Evolutionary conservation across 768 basidiomycete genomes (phyloP).

Genomic region (Lentinula guzmanii): DNA sequence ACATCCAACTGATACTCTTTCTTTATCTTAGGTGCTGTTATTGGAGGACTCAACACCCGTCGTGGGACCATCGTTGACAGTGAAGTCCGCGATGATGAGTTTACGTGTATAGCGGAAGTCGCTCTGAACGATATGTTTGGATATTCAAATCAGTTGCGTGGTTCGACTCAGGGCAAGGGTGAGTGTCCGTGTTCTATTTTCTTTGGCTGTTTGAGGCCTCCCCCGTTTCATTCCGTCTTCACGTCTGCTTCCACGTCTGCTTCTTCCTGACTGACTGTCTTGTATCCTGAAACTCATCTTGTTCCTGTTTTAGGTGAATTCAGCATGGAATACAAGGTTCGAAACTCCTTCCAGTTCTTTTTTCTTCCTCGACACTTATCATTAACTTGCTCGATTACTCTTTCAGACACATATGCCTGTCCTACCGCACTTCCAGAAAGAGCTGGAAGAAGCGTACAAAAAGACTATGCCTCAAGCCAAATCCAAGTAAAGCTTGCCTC

Average conservation of each 20-base stretch:
- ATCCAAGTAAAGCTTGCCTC: constrained; percentile 39
- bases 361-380: background rate
- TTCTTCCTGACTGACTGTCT: too few species aligned
- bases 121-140: constrained; percentile 98
- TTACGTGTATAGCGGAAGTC: constrained; percentile 87
- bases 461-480: constrained; percentile 67
- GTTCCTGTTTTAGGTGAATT: constrained; percentile 50
- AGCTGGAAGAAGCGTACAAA: constrained; percentile 81
- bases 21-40: constrained; percentile 59
- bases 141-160: constrained; percentile 89
- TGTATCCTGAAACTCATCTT: too few species aligned
- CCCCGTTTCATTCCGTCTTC: background rate
- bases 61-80: constrained; percentile 93
- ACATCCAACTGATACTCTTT: background rate
- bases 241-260: too few species aligned
- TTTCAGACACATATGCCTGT: constrained; percentile 74
- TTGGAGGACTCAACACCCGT: constrained; percentile 88
- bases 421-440: constrained; percentile 79
- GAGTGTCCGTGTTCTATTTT: background rate
- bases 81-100: constrained; percentile 96
- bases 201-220: background rate
- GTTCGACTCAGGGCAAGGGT: constrained; percentile 94
- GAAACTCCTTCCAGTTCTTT: constrained; percentile 10
- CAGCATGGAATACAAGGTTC: constrained; percentile 73
- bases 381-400: constrained; percentile 6